phyloP scores from a whole-genome alignment of 148 eudicot species.

The Rheum nobile region DNA sequence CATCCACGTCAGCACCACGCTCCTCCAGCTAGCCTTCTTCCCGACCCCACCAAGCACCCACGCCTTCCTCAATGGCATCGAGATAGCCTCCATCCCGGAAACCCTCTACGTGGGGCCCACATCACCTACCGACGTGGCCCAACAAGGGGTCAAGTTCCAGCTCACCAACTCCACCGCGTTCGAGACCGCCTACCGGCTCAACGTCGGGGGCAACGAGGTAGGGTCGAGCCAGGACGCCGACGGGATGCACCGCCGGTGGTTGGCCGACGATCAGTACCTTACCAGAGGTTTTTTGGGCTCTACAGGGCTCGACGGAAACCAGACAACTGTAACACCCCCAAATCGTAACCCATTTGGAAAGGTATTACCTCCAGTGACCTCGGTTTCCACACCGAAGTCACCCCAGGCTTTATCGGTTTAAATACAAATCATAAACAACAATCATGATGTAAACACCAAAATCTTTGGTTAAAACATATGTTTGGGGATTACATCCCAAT shows the following conservation, averaged over 20 bases:
- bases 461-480: too few species aligned
- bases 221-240: background rate
- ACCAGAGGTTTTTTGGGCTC: background rate
- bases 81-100: background rate
- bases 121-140: background rate
- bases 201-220: background rate
- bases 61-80: slow-evolving; percentile 5
- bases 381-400: too few species aligned
- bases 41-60: background rate
- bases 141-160: background rate
- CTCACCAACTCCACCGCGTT: background rate
- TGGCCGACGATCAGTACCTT: background rate
- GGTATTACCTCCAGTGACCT: too few species aligned
- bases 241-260: background rate
- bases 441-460: too few species aligned
- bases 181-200: background rate
- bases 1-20: background rate
- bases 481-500: too few species aligned
- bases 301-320: background rate
- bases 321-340: too few species aligned
- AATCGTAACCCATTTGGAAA: too few species aligned
- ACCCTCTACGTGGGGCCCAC: background rate
- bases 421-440: too few species aligned
- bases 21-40: background rate
- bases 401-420: too few species aligned